A percentile compares a stretch with the other conserved stretches of the same genome.
These are phyloP conservation scores for Diospyros kaki DNA, from an alignment of 148 eudicot genomes.

Conservation along the genomic window DNA sequence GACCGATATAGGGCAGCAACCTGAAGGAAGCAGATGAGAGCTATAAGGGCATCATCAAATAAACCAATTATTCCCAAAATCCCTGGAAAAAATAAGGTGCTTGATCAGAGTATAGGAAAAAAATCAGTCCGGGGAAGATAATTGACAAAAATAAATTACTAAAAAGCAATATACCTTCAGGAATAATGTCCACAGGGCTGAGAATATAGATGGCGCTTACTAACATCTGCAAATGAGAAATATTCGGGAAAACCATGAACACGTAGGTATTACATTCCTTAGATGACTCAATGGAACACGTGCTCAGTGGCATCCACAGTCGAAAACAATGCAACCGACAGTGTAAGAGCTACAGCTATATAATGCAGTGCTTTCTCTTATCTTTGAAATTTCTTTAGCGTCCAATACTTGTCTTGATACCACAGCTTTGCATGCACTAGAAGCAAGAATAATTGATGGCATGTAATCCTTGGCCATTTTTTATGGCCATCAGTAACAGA, in stretches of 20 bases:
- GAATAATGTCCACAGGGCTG: conserved; percentile 86
- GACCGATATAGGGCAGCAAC: conserved; percentile 88
- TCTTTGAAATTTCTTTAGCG: too few relatives aligned
- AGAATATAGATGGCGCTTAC: conserved; percentile 60
- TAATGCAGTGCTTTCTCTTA: too few relatives aligned
- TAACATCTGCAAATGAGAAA: conserved; percentile 43
- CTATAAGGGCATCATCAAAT: conserved; percentile 69
- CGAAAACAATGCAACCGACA: background rate
- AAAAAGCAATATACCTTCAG: conserved; percentile 56
- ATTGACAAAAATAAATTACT: background rate
- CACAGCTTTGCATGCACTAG: background rate
- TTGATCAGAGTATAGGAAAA: background rate
- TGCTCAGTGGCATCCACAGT: background rate
- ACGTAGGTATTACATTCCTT: background rate
- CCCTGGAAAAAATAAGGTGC: conserved; percentile 31
- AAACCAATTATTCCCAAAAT: conserved; percentile 76
- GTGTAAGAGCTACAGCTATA: background rate
- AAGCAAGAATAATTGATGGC: background rate
- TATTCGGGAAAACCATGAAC: background rate
- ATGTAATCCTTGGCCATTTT: background rate
- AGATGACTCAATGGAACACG: background rate
- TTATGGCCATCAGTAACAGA: background rate
- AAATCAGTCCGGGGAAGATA: background rate
- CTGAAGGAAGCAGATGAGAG: conserved; percentile 74
- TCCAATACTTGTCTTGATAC: too few relatives aligned